A percentile compares a stretch with the other conserved stretches of the same genome.
Evolutionary conservation across 73 alveolate genomes (phyloP).

Genomic region (Stentor coeruleus): DNA sequence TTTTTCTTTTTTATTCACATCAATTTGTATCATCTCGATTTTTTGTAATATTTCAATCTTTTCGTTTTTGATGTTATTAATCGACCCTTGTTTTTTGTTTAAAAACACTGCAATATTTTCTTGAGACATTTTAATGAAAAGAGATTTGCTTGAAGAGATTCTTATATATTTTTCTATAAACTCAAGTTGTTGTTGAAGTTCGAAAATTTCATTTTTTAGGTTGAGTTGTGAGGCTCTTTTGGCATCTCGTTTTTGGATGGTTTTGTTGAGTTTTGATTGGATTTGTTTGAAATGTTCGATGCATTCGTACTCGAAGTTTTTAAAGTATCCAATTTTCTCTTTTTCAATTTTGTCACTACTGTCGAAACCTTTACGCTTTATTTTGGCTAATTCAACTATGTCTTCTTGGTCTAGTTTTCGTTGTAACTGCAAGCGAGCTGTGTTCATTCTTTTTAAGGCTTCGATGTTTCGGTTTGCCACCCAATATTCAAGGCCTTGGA

Average conservation of each 20-base stretch:
- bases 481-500: neutral
- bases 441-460: neutral
- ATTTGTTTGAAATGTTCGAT: neutral
- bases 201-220: neutral
- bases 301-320: neutral
- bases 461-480: neutral
- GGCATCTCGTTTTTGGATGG: neutral
- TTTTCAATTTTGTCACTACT: neutral
- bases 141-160: neutral
- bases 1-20: neutral
- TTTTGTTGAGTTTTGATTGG: neutral
- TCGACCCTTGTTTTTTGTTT: too few species aligned
- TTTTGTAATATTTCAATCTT: neutral
- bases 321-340: neutral
- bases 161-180: neutral
- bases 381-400: neutral
- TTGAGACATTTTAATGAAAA: neutral
- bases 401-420: neutral
- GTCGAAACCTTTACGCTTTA: neutral
- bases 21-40: neutral
- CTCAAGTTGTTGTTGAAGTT: neutral
- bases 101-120: neutral
- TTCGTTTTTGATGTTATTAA: neutral
- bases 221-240: neutral
- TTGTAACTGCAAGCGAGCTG: neutral